Evolutionary conservation across 805 yeast genomes (phyloP).

Genomic region (Sugiyamaella lignohabitans): DNA sequence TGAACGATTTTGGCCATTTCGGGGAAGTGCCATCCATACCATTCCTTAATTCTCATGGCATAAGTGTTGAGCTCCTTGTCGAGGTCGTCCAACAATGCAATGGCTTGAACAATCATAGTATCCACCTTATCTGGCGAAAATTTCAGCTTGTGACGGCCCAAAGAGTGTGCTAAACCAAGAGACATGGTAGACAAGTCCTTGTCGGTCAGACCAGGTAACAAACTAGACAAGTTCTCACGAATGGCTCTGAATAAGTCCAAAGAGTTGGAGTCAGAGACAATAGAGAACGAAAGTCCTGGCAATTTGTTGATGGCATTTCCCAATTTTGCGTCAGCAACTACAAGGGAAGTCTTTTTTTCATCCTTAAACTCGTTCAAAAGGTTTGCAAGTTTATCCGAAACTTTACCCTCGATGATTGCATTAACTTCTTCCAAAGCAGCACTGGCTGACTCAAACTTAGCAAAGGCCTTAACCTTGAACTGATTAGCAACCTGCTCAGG

Average conservation of each 20-base stretch:
- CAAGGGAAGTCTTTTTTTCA: slow-evolving; percentile 66
- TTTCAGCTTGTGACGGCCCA: slow-evolving; percentile 96
- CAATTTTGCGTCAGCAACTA: slow-evolving; percentile 91
- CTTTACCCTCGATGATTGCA: slow-evolving; percentile 88
- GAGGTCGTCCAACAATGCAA: slow-evolving; percentile 90
- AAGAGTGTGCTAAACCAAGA: slow-evolving; percentile 95
- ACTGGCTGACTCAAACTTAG: slow-evolving; percentile 91
- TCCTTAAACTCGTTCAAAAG: slow-evolving; percentile 44
- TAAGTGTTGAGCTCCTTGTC: slow-evolving; percentile 97
- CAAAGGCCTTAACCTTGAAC: slow-evolving; percentile 87
- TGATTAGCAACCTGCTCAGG: slow-evolving; percentile 82
- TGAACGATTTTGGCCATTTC: slow-evolving; percentile 95
- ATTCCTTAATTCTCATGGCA: slow-evolving; percentile 98
- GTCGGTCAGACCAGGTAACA: slow-evolving; percentile 88
- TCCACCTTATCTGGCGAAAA: slow-evolving; percentile 98
- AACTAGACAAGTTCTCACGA: slow-evolving; percentile 87
- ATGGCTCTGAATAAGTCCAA: slow-evolving; percentile 93
- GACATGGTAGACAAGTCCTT: slow-evolving; percentile 88
- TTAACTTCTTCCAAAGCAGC: slow-evolving; percentile 94
- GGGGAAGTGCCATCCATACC: slow-evolving; percentile 99
- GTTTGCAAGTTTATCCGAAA: slow-evolving; percentile 72
- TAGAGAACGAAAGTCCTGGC: slow-evolving; percentile 71
- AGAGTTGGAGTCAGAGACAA: slow-evolving; percentile 92
- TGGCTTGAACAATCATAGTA: slow-evolving; percentile 98
- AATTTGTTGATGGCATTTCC: slow-evolving; percentile 95